Evolutionary conservation across 345 rosid species (phyloP).

Genomic region (Lepidium aucheri): DNA sequence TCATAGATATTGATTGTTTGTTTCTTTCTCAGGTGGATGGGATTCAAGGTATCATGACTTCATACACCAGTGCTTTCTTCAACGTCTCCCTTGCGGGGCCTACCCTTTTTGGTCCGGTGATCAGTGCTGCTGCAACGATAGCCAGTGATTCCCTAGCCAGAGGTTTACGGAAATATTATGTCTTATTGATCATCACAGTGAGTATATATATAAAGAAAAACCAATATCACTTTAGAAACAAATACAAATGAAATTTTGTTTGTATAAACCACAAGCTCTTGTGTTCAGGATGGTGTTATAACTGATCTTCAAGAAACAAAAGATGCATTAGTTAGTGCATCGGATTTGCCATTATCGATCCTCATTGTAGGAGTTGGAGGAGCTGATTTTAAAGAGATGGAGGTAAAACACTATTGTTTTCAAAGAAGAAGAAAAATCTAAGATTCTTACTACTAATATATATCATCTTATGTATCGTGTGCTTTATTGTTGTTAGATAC

Average conservation of each 20-base stretch:
- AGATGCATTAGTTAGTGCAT: slow-evolving; percentile 91
- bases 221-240: not conserved
- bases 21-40: slow-evolving; percentile 66
- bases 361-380: slow-evolving; percentile 97
- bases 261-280: not conserved
- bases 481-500: slow-evolving; percentile 33
- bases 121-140: slow-evolving; percentile 54
- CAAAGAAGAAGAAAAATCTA: not conserved
- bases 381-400: slow-evolving; percentile 98
- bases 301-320: slow-evolving; percentile 97
- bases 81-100: slow-evolving; percentile 97
- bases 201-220: slow-evolving; percentile 15
- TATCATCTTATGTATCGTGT: not conserved
- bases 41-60: slow-evolving; percentile 73
- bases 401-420: slow-evolving; percentile 34
- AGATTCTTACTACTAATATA: not conserved
- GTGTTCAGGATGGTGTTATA: slow-evolving; percentile 76
- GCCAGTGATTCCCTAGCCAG: slow-evolving; percentile 70
- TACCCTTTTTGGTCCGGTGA: slow-evolving; percentile 86
- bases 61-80: slow-evolving; percentile 72
- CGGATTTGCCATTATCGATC: slow-evolving; percentile 81
- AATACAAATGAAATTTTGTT: not conserved
- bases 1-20: not conserved
- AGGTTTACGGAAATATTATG: slow-evolving; percentile 53
- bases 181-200: slow-evolving; percentile 86